Base-by-base conservation (phyloP, 2,329 filamentous ascomycete genomes). In the Cercospora janseana region DNA sequence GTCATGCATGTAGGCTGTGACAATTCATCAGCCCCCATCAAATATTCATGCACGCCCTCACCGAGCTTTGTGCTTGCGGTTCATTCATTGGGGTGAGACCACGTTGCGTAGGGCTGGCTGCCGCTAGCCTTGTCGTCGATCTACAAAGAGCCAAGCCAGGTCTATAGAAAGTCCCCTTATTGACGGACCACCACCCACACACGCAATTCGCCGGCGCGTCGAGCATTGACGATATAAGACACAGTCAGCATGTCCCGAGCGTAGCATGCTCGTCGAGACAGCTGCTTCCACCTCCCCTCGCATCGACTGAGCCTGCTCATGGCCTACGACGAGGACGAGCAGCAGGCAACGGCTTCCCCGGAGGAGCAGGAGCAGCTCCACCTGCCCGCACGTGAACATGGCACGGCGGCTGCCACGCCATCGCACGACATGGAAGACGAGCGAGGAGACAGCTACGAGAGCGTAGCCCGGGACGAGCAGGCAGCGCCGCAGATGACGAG, bases 241-340 rank as follows among this genome's bases (percentile, higher is more conserved):
- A 32, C 7, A 24, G 15, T 5, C 4, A 41, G 10, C 16, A 48
- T 47, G 52, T 29, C 40, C 8, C 52, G 32, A 21, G 43, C 35
- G 18, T 54, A 54, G 47, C 27, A 54, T 54, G 52, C 52, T 34
- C 34, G 29, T 13, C 41, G 23, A 23, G 29, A 38, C 37, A 40
- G 32, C 28, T 40, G 28, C 26, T 48, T 40, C 40, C 13, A 47
- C 9, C 43, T 49, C 5, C 35, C 13, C n/a, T 38, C 47, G 31
- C 38, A 51, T 31, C 28, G 35, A 34, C 20, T 51, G 29, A 41
- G 48, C 21, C 40, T 49, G 52, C 59, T 61, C 60, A 63, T 62
- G 59, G 63, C 60, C 63, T 60, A 57, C 49, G 65, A 66, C 61
- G 60, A 63, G 53, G 58, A 61, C 38, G 60, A 63, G 53, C 52